Evolutionary conservation across 1,139 yeast genomes (phyloP), one percentile per base, ranked within the genome.

Genomic region (Kodamaea alishanica): DNA sequence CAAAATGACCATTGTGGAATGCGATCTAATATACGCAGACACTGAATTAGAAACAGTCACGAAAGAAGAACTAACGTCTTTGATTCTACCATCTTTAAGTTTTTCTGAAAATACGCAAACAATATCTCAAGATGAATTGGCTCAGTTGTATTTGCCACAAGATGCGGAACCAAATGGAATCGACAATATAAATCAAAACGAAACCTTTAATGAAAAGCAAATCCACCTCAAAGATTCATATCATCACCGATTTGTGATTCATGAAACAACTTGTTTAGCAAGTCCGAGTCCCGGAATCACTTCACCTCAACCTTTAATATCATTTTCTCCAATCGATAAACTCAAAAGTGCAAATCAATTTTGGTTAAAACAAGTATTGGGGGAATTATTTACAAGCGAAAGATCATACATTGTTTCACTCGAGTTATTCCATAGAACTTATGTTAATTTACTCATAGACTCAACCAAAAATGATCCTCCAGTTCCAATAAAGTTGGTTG

Each of bases 351-450:
- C 6, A 8, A 28, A 41, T 15, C 49, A 54, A 0, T 60, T 53
- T 36, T 58, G 60, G 26, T 46, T 75, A 34, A 56, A 52, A 27
- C 63, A 60, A 31, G 57, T 68, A 8, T 54, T 77, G 10, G 70
- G 72, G 40, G 84, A 79, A 50, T 50, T 78, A 2, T 39, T 70
- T 0, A 65, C 63, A 7, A 75, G 77, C 11, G 84, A 79, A 50
- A 63, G 61, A 24, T 58, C 56, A 1, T 78, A 75, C 46, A 52
- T 75, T 10, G 59, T 63, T 28, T 69, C 73, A 2, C 51, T 79
- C 33, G 60, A 61, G 28, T 53, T 73, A 39, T 55, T 77, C 8
- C 57, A 64, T 5, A 62, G 50, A 24, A 63, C 54, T 38, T 73
- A 73, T 47, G 46, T 70, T 5, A 65, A 62, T 23, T 64, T 70